Conservation (phyloP, 106 monocot species). For the Dendrobium officinale region DNA sequence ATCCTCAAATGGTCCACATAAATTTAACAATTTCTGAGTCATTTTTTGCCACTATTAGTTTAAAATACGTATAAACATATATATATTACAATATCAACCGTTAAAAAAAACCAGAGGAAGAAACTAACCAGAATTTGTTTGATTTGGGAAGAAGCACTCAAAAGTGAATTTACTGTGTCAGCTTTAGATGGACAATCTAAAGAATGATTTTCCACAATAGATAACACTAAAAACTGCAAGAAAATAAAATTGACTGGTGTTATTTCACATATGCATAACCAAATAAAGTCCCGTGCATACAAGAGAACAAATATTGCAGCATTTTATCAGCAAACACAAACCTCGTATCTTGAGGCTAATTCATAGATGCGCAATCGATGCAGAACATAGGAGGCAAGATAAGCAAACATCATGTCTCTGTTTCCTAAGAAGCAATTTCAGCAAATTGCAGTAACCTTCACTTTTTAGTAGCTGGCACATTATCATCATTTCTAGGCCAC, state of each 20-base stretch:
- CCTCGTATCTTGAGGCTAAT: slow-evolving; percentile 78
- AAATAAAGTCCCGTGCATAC: not conserved
- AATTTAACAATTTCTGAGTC: slow-evolving; percentile 71
- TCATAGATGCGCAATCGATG: slow-evolving; percentile 83
- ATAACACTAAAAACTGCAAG: slow-evolving; percentile 65
- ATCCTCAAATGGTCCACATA: slow-evolving; percentile 74
- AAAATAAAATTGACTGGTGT: not conserved
- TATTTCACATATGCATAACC: not conserved
- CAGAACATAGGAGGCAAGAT: slow-evolving; percentile 64
- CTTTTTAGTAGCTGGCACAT: slow-evolving; percentile 54
- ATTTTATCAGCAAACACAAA: slow-evolving; percentile 17
- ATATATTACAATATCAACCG: not conserved
- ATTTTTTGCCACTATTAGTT: slow-evolving; percentile 6
- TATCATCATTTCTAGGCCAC: slow-evolving; percentile 72
- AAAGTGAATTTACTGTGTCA: slow-evolving; percentile 41
- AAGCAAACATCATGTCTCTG: slow-evolving; percentile 85
- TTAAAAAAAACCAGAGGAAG: not conserved
- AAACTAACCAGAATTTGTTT: slow-evolving; percentile 67
- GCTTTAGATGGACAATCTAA: slow-evolving; percentile 14
- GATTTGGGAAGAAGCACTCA: slow-evolving; percentile 42
- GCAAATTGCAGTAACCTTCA: slow-evolving; percentile 70
- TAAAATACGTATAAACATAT: not conserved
- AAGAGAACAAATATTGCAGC: not conserved
- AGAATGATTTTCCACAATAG: slow-evolving; percentile 33
- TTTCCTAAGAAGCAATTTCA: slow-evolving; percentile 65